Conservation (phyloP, 345 rosid species). For the Eucalyptus caleyi region DNA sequence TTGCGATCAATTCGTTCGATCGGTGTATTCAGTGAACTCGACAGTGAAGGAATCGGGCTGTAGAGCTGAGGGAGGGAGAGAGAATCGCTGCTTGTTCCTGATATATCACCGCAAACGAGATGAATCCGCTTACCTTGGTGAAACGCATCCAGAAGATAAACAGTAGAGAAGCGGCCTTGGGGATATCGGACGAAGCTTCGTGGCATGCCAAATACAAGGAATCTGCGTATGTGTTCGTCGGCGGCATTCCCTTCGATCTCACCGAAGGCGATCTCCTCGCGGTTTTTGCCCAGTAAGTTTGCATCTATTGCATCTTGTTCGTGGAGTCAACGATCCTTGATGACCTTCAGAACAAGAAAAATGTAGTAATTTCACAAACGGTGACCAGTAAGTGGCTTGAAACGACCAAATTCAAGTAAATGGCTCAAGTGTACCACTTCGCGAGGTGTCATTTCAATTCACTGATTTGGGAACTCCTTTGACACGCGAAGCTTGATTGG, state of each 20-base stretch:
- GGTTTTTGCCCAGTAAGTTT: conserved; percentile 69
- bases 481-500: background rate
- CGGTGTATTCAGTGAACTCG: background rate
- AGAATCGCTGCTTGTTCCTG: background rate
- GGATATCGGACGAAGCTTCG: conserved; percentile 78
- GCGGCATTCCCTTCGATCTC: conserved; percentile 86
- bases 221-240: conserved; percentile 72
- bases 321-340: background rate
- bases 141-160: conserved; percentile 68
- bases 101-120: background rate
- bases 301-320: background rate
- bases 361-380: background rate
- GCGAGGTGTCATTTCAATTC: background rate
- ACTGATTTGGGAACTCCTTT: background rate
- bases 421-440: background rate
- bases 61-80: background rate
- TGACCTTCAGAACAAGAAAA: background rate
- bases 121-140: conserved; percentile 88
- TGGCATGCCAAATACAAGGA: conserved; percentile 95
- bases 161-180: conserved; percentile 65
- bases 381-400: background rate
- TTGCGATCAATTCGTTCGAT: background rate
- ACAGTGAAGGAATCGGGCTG: background rate
- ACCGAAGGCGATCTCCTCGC: conserved; percentile 98
- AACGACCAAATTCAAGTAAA: background rate